Conservation (phyloP, 176 grass and related monocot genomes). For the Typha latifolia region DNA sequence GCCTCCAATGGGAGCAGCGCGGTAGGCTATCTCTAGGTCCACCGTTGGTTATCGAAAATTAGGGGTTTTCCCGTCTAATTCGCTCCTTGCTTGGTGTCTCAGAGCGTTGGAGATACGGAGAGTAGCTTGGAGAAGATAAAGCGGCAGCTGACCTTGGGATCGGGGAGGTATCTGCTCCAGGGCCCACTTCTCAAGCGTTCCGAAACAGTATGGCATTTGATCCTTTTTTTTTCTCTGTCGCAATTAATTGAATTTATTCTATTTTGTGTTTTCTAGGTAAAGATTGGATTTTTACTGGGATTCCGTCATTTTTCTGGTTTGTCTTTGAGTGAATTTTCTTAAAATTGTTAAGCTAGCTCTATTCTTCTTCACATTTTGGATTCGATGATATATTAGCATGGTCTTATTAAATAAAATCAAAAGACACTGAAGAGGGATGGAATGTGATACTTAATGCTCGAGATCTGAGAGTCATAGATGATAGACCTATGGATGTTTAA, state of each 20-base stretch:
- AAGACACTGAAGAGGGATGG: too few relatives aligned
- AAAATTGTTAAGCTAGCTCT: too few relatives aligned
- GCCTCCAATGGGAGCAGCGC: conserved; percentile 39
- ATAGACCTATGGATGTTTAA: not conserved
- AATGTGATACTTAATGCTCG: too few relatives aligned
- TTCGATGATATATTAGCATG: too few relatives aligned
- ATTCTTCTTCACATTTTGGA: too few relatives aligned
- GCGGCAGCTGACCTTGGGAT: conserved; percentile 62
- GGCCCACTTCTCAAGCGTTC: conserved; percentile 86
- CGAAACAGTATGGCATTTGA: conserved; percentile 39
- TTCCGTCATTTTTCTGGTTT: too few relatives aligned
- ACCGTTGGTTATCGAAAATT: too few relatives aligned
- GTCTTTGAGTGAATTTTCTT: too few relatives aligned
- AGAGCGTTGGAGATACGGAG: conserved; percentile 57
- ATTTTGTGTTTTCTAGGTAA: not conserved
- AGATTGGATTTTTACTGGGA: not conserved
- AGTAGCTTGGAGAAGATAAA: conserved; percentile 82
- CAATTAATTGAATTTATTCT: not conserved
- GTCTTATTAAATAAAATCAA: too few relatives aligned
- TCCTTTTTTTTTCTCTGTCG: not conserved
- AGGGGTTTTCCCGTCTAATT: not conserved
- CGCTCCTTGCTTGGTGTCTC: not conserved
- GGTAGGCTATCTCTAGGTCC: conserved; percentile 21
- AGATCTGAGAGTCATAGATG: not conserved
- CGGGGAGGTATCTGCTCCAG: conserved; percentile 64